phyloP scores from a whole-genome alignment of 2,329 filamentous ascomycete genomes.

The Sporothrix euskadiensis region DNA sequence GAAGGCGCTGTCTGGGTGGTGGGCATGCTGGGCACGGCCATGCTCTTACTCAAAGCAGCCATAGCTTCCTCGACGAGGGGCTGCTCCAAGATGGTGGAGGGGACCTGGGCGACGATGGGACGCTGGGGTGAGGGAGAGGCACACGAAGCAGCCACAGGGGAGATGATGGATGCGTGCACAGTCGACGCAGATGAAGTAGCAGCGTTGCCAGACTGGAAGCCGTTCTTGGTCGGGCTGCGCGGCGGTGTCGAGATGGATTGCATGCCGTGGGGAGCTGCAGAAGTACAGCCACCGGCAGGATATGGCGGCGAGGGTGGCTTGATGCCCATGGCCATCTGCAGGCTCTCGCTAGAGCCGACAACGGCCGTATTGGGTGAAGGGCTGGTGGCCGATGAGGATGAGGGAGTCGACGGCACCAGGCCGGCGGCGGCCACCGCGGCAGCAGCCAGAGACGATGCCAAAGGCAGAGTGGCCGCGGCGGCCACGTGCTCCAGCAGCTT shows the following conservation, averaged over 20 bases:
- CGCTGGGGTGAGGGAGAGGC: slow-evolving; percentile 52
- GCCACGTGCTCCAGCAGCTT: slow-evolving; percentile 81
- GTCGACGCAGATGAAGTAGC: neutral
- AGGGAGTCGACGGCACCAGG: slow-evolving; percentile 38
- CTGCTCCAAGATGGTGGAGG: slow-evolving; percentile 57
- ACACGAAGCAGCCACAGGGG: slow-evolving; percentile 29
- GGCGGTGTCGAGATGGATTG: slow-evolving; percentile 57
- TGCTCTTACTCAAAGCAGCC: slow-evolving; percentile 36
- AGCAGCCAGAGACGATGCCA: slow-evolving; percentile 29
- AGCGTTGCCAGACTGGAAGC: slow-evolving; percentile 32
- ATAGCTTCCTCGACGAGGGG: slow-evolving; percentile 49
- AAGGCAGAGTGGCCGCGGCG: slow-evolving; percentile 60
- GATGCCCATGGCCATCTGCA: slow-evolving; percentile 47
- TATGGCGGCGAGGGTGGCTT: slow-evolving; percentile 37
- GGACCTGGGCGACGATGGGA: slow-evolving; percentile 52
- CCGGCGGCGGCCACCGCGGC: slow-evolving; percentile 14
- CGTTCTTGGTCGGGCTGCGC: slow-evolving; percentile 56
- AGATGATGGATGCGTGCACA: slow-evolving; percentile 28
- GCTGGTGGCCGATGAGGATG: slow-evolving; percentile 3
- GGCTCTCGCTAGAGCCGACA: slow-evolving; percentile 43
- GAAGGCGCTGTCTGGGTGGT: slow-evolving; percentile 30
- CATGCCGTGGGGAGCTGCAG: slow-evolving; percentile 27
- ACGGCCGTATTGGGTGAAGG: slow-evolving; percentile 32
- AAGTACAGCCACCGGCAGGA: slow-evolving; percentile 31
- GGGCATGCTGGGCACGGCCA: neutral